phyloP scores from a whole-genome alignment of 441 rosid genomes.

The Gossypium lobatum region DNA sequence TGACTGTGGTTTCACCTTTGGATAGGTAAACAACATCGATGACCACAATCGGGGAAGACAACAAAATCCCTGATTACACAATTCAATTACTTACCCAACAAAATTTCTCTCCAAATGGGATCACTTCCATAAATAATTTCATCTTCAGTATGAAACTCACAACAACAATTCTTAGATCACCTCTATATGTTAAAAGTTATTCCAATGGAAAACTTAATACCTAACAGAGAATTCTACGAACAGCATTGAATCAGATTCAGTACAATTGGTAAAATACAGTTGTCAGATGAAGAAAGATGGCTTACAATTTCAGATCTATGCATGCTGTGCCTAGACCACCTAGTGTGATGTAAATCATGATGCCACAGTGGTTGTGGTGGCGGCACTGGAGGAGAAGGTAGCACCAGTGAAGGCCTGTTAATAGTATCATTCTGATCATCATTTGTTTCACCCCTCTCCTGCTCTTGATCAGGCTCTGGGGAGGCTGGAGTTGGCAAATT shows the following conservation, averaged over 20 bases:
- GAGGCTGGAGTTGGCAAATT: conserved; percentile 61
- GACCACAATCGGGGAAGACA: no score
- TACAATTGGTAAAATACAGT: not conserved
- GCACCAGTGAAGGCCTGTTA: conserved; percentile 59
- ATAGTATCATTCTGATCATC: conserved; percentile 43
- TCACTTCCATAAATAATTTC: no score
- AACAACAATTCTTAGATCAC: not conserved
- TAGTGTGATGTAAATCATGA: conserved; percentile 73
- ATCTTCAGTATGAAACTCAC: not conserved
- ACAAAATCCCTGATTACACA: no score
- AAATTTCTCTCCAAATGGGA: no score
- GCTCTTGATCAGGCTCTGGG: conserved; percentile 56
- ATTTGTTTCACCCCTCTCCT: conserved; percentile 46
- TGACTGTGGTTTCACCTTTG: not conserved
- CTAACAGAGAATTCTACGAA: not conserved
- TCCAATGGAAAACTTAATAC: not conserved
- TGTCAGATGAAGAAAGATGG: conserved; percentile 5
- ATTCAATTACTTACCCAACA: no score
- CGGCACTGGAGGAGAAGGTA: conserved; percentile 79
- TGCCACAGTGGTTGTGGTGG: conserved; percentile 97
- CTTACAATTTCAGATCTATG: conserved; percentile 89
- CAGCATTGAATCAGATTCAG: not conserved
- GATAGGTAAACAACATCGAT: not conserved
- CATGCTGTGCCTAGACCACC: conserved; percentile 92
- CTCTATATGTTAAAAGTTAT: no score